These are phyloP conservation scores for Parafenestella ontariensis DNA, from an alignment of 2,329 filamentous ascomycete species.

Conservation along the genomic window DNA sequence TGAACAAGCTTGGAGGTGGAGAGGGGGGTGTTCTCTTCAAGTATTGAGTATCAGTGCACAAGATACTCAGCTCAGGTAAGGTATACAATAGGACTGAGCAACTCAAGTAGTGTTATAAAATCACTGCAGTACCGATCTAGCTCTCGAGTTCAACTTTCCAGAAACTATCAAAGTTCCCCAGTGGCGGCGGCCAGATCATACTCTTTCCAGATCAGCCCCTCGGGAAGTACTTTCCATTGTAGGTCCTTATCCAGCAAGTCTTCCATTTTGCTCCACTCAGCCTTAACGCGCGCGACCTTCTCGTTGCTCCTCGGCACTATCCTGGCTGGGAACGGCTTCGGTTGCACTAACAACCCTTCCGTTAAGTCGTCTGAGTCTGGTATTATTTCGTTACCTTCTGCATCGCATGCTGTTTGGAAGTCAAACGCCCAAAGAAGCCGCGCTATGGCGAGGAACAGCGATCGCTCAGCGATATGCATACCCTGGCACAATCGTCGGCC, in stretches of 20 bases:
- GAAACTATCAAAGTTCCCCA: too few species aligned
- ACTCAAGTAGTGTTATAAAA: too few species aligned
- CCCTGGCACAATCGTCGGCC: constrained; percentile 49
- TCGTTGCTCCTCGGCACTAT: constrained; percentile 21
- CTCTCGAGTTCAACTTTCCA: too few species aligned
- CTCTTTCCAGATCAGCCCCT: constrained; percentile 23
- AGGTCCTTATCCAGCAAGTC: constrained; percentile 17
- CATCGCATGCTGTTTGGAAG: constrained; percentile 7
- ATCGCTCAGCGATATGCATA: constrained; percentile 47
- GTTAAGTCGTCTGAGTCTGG: constrained; percentile 23
- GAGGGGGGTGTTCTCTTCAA: too few species aligned
- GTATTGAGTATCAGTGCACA: too few species aligned
- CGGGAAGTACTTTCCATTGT: constrained; percentile 31
- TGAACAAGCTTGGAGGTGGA: too few species aligned
- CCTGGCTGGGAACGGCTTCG: constrained; percentile 22
- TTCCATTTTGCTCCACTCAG: constrained; percentile 27
- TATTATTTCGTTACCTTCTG: constrained; percentile 9
- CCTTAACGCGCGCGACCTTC: constrained; percentile 10
- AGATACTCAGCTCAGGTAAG: too few species aligned
- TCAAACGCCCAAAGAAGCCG: constrained; percentile 47
- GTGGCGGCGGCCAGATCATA: constrained; percentile 18
- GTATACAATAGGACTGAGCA: too few species aligned
- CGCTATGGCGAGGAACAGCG: constrained; percentile 40
- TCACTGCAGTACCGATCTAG: too few species aligned
- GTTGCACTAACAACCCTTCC: constrained; percentile 25